A percentile compares a stretch with the other conserved stretches of the same genome.
These are phyloP conservation scores for Murraya koenigii DNA, from an alignment of 345 rosid genomes.

Conservation along the genomic window DNA sequence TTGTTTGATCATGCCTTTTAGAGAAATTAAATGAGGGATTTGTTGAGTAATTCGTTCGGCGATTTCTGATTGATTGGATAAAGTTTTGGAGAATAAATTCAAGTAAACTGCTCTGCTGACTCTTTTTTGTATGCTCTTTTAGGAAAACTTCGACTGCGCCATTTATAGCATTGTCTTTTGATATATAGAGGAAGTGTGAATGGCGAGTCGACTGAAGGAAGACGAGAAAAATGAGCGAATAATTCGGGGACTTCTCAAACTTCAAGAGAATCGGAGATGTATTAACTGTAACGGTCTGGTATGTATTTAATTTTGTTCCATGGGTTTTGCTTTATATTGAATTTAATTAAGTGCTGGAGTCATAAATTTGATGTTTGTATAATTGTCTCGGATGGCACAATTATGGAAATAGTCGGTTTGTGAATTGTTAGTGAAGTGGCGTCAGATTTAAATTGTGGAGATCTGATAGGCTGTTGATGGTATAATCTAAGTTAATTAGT, in stretches of 20 bases:
- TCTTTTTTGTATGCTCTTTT: not conserved
- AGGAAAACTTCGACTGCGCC: not conserved
- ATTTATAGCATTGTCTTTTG: not conserved
- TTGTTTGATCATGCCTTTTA: constrained; percentile 1
- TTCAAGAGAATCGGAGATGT: constrained; percentile 79
- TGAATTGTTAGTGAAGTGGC: not conserved
- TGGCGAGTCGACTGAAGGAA: constrained; percentile 78
- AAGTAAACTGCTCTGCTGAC: not conserved
- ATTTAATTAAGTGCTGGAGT: not conserved
- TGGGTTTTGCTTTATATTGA: constrained; percentile 11
- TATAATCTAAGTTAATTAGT: not conserved
- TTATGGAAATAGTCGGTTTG: not conserved
- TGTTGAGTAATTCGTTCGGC: not conserved
- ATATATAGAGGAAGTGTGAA: constrained; percentile 20
- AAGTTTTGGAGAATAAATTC: constrained; percentile 2
- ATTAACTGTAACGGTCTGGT: constrained; percentile 94
- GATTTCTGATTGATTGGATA: not conserved
- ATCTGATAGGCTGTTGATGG: not conserved
- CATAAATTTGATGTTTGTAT: not conserved
- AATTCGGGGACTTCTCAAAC: constrained; percentile 87
- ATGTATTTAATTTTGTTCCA: constrained; percentile 15
- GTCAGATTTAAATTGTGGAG: constrained; percentile 1
- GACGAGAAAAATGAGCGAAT: constrained; percentile 82
- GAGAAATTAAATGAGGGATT: not conserved
- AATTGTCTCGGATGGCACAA: not conserved